Evolutionary conservation across 805 yeast species (phyloP), one percentile per base, ranked within the genome.

Genomic region (Geotrichum ghanense): DNA sequence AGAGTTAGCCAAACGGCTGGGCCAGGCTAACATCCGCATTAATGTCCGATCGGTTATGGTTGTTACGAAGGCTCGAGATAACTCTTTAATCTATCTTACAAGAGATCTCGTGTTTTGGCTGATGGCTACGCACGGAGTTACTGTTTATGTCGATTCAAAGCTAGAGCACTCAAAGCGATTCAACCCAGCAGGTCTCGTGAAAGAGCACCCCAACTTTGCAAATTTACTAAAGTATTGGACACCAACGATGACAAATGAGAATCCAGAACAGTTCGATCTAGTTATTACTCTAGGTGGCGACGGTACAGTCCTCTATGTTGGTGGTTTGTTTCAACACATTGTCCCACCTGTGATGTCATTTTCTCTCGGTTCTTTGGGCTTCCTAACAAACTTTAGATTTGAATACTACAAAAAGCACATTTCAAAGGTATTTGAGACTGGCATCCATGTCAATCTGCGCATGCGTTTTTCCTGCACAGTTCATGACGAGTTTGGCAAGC

Each of bases 221-320:
- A 60, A 68, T 41, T 63, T 71, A 40, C 63, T 83, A 37, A 73
- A 72, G 56, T 83, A 73, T 62, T 88, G 96, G 95, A 73, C 74
- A 44, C 73, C 78, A 43, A 70, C 71, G 17, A 67, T 81, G 45
- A 73, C 84, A 5, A 41, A 50, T 24, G 35, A 43, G 24, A 41
- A 49, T 62, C 70, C 75, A 3, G 70, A 72, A 23, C 56, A 68
- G 43, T 75, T 80, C 51, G 97, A 90, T 62, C 68, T 90, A 48
- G 80, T 86, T 1, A 75, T 90, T 27, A 86, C 97, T 0, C 68
- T 90, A 9, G 97, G 97, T 20, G 97, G 97, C 19, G 97, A 90
- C 60, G 97, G 97, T 7, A 90, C 97, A 0, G 95, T 89, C 44
- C 66, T 89, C 10, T 81, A 83, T 55, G 90, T 88, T 0, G 86